Evolutionary conservation across 140 eudicot genomes (phyloP).

Genomic region (Bidens hawaiensis): DNA sequence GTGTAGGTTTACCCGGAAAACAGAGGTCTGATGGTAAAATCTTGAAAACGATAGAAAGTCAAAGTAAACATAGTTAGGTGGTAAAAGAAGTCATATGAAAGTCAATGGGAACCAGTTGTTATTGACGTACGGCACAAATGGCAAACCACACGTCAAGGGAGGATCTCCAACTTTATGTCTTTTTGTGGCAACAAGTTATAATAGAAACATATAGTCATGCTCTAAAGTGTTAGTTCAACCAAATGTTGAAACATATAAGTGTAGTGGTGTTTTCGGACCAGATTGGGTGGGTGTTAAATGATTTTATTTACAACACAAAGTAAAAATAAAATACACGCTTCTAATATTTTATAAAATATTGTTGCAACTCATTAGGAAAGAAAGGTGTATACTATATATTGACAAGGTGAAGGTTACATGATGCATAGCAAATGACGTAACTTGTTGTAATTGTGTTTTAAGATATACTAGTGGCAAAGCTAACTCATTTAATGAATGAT

Average conservation of each 20-base stretch:
- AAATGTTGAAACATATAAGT: not conserved
- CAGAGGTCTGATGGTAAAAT: not conserved
- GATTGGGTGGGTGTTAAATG: no score
- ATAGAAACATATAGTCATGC: not conserved
- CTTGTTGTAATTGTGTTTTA: no score
- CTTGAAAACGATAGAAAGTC: not conserved
- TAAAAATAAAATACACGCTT: no score
- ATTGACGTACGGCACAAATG: no score
- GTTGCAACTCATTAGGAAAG: no score
- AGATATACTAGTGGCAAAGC: no score
- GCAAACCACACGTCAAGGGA: constrained; percentile 19
- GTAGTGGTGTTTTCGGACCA: not conserved
- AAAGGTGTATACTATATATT: no score
- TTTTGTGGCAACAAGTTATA: not conserved
- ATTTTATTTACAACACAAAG: no score
- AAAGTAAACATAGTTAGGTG: constrained; percentile 2
- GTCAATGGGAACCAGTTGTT: constrained; percentile 20
- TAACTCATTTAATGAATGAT: no score
- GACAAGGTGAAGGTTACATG: no score
- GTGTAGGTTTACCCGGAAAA: not conserved
- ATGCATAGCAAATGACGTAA: no score
- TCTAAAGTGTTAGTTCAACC: not conserved
- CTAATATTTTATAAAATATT: no score
- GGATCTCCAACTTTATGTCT: constrained; percentile 16
- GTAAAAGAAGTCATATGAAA: constrained; percentile 11